Evolutionary conservation across 495 filamentous ascomycete genomes (phyloP).

Genomic region (Recurvomyces mirabilis): DNA sequence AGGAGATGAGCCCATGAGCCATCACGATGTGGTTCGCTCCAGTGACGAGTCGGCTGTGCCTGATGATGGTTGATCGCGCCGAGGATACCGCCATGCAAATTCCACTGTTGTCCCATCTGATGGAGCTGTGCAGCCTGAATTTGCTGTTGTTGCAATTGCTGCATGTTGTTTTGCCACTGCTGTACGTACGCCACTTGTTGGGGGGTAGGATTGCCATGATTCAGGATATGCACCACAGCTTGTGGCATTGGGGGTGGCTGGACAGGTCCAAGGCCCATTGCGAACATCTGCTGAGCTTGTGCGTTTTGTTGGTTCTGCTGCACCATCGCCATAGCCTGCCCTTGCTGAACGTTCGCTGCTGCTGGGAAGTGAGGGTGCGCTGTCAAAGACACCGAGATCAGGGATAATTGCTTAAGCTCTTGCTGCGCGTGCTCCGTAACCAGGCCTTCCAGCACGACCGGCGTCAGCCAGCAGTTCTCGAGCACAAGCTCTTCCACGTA

Average conservation of each 20-base stretch:
- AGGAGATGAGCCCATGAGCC: constrained; percentile 30
- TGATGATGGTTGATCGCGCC: background rate
- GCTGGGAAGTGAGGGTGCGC: constrained; percentile 18
- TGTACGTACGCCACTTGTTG: no score
- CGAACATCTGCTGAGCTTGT: background rate
- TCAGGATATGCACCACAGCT: no score
- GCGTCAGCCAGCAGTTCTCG: constrained; percentile 32
- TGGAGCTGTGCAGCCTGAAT: background rate
- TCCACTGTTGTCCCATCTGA: constrained; percentile 1
- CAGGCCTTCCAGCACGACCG: constrained; percentile 20
- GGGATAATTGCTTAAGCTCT: constrained; percentile 21
- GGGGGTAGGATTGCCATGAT: no score
- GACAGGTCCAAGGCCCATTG: no score
- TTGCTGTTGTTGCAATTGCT: no score
- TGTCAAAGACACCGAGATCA: constrained; percentile 30
- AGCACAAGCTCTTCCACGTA: constrained; percentile 27
- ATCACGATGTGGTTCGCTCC: constrained; percentile 9
- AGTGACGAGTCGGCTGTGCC: background rate
- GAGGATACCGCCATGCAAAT: no score
- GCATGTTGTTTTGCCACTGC: background rate
- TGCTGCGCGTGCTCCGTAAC: constrained; percentile 19
- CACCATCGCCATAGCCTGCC: background rate
- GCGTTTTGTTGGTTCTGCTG: background rate
- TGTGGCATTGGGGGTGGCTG: no score
- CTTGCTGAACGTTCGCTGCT: background rate